Base-by-base conservation (phyloP, 495 filamentous ascomycete species). In the Trichoderma reesei region DNA sequence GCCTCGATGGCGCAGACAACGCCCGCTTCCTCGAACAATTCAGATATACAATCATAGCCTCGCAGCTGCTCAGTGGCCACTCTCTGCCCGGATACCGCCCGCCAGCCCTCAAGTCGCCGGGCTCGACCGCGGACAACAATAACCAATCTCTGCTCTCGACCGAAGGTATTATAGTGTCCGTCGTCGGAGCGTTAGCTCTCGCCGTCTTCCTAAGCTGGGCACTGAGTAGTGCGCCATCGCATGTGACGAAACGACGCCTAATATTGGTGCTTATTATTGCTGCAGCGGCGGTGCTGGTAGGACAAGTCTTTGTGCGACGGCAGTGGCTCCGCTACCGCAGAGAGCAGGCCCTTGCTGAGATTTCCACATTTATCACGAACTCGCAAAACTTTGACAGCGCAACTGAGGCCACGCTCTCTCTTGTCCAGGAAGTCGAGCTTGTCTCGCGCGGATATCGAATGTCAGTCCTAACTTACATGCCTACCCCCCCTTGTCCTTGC, bases 341-440 rank as follows among this genome's bases (percentile, higher is more conserved):
- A 59, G 83, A 87, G 62, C 86, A 91, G 74, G 87, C 89, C 6
- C 78, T 98, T 51, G 80, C 86, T 36, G 86, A 86, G 65, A 89
- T 89, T n/a, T 83, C 85, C 9, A 70, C 74, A 0, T 88, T 98
- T 65, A 86, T 95, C 64, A 78, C 84, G 34, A 86, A 84, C 67
- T 85, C 91, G 44, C 92, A 94, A 67, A 86, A 88, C 31, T 91
- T 95, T 66, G 92, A 98, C 73, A 84, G 87, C 38, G 87, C 89
- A 38, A 87, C 84, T 41, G 88, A 87, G 62, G 86, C 91, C 34
- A 88, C 91, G 2, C 79, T 98, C 39, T 87, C 88, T 39, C 83
- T 97, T 61, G 89, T 98, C 65, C 93, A 98, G 76, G 94, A 98
- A 73, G 93, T 98, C 20, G 94, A 98, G 75, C 80, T 98, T 60